phyloP scores from a whole-genome alignment of 345 rosid species.

The Euphorbia peplus region DNA sequence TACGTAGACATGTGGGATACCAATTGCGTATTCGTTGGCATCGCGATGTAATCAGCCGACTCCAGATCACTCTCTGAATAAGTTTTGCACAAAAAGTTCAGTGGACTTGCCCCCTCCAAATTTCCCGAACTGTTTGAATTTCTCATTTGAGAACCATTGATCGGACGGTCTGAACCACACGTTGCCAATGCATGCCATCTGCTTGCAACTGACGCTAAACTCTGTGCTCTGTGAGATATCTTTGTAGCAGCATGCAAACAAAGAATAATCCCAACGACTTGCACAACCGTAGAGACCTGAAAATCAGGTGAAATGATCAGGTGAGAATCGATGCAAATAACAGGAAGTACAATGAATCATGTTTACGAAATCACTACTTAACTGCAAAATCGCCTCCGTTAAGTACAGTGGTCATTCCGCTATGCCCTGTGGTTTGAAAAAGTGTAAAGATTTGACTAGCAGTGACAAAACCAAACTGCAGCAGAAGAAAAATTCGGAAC shows the following conservation, averaged over 20 bases:
- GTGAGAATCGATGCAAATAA: neutral
- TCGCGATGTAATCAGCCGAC: slow-evolving; percentile 58
- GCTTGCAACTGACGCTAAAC: slow-evolving; percentile 61
- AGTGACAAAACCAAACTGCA: slow-evolving; percentile 70
- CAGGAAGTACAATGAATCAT: neutral
- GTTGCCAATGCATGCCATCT: slow-evolving; percentile 90
- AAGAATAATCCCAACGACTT: slow-evolving; percentile 73
- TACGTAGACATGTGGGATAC: slow-evolving; percentile 67
- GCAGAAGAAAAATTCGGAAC: slow-evolving; percentile 82
- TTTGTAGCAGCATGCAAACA: slow-evolving; percentile 88
- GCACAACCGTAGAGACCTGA: slow-evolving; percentile 78
- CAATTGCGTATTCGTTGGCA: slow-evolving; percentile 55
- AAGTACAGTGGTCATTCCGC: slow-evolving; percentile 54
- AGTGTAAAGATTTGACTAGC: slow-evolving; percentile 70
- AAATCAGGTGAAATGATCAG: slow-evolving; percentile 7
- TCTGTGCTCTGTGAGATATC: slow-evolving; percentile 87
- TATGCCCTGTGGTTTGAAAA: slow-evolving; percentile 67
- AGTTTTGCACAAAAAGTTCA: slow-evolving; percentile 30
- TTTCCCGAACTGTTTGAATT: slow-evolving; percentile 44
- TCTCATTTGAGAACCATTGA: slow-evolving; percentile 49
- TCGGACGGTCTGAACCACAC: slow-evolving; percentile 41
- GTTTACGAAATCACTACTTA: slow-evolving; percentile 22
- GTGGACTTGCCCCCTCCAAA: slow-evolving; percentile 36
- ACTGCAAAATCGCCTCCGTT: slow-evolving; percentile 94
- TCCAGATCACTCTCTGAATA: slow-evolving; percentile 84